phyloP scores from a whole-genome alignment of 345 rosid genomes.

The Trapa bicornis region DNA sequence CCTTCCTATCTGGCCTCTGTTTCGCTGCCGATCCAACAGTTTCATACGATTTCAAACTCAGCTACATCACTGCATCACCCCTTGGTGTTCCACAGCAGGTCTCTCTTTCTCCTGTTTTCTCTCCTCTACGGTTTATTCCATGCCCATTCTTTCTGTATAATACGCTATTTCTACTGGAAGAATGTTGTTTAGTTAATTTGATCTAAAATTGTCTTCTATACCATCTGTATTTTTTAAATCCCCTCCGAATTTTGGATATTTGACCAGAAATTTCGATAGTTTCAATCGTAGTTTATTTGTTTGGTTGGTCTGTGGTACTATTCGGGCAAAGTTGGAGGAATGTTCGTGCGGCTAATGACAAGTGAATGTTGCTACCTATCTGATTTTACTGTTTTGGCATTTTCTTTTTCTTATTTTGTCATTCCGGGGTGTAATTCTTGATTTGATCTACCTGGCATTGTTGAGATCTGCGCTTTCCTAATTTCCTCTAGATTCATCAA shows the following conservation, averaged over 20 bases:
- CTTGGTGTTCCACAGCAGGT: constrained; percentile 89
- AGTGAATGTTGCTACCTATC: not conserved
- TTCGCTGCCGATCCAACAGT: constrained; percentile 54
- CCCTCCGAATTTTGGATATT: not conserved
- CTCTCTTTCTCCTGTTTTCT: not conserved
- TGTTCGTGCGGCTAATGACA: not conserved
- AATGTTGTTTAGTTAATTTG: not conserved
- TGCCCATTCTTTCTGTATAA: not conserved
- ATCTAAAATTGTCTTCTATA: not conserved
- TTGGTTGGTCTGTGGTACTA: not conserved
- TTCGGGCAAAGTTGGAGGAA: not conserved
- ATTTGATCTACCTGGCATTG: not conserved
- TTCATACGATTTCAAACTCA: constrained; percentile 36
- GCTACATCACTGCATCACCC: constrained; percentile 71
- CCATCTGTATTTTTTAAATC: not conserved
- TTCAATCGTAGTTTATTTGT: not conserved
- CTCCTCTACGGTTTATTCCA: not conserved
- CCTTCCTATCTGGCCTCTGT: constrained; percentile 28
- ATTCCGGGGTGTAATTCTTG: not conserved
- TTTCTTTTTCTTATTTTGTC: not conserved
- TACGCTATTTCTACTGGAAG: not conserved
- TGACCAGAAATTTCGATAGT: not conserved
- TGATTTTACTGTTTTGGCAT: not conserved
- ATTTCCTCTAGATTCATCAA: not conserved
- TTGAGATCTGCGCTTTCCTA: not conserved